Evolutionary conservation across 768 basidiomycete species (phyloP).

Genomic region (Boletellus ananiceps): DNA sequence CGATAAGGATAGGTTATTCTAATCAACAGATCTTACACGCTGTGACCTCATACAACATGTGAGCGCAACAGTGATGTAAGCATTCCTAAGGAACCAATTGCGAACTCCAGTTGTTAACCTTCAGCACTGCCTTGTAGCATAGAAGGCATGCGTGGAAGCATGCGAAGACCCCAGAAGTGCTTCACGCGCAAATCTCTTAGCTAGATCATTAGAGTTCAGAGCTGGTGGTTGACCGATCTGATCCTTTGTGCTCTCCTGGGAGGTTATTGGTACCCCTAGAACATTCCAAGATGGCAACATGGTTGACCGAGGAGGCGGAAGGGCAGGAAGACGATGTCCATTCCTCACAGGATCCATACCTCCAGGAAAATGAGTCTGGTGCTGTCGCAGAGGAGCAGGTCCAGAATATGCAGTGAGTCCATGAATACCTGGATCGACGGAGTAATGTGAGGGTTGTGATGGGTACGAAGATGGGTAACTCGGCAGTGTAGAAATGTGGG

Average conservation of each 20-base stretch:
- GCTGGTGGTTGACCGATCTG: slow-evolving; percentile 3
- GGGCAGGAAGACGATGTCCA: background rate
- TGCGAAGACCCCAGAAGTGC: slow-evolving; percentile 1
- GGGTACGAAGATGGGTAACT: background rate
- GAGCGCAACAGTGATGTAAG: background rate
- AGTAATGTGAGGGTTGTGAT: background rate
- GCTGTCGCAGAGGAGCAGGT: background rate
- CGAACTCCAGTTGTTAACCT: background rate
- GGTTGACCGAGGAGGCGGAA: background rate
- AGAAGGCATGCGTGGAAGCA: slow-evolving; percentile 2
- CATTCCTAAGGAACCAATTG: background rate
- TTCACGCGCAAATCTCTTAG: slow-evolving; percentile 8
- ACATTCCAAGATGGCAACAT: background rate
- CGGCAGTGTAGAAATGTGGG: background rate
- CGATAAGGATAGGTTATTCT: background rate
- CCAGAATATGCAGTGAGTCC: background rate
- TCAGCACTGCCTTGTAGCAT: slow-evolving; percentile 3
- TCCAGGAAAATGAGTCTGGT: background rate
- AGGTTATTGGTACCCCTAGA: slow-evolving; percentile 1
- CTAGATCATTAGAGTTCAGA: slow-evolving; percentile 6
- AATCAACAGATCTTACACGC: too few species aligned
- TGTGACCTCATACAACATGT: background rate
- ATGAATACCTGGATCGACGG: background rate
- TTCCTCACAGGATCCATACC: slow-evolving; percentile 1
- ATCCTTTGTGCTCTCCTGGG: slow-evolving; percentile 3